phyloP scores from a whole-genome alignment of 306 rosid genomes.

The Gynostemma pentaphyllum region DNA sequence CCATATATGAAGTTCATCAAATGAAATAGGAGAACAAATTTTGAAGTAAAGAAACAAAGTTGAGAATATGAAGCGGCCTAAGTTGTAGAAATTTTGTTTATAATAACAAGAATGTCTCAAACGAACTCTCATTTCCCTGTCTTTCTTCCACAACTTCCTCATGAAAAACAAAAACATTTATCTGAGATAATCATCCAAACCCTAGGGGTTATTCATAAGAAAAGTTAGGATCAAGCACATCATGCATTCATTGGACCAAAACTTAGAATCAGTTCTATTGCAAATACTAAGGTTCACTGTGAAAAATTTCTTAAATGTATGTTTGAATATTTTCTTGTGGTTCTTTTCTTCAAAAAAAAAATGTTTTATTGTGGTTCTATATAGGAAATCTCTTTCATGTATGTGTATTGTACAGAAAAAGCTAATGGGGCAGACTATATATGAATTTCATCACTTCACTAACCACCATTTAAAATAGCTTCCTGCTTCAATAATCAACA shows the following conservation, averaged over 20 bases:
- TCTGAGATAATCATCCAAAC: not conserved
- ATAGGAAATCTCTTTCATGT: not conserved
- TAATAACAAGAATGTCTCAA: not conserved
- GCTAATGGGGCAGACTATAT: not conserved
- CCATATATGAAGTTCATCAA: too few relatives aligned
- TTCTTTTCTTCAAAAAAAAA: too few relatives aligned
- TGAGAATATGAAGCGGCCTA: not conserved
- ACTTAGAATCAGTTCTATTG: not conserved
- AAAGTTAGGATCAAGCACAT: not conserved
- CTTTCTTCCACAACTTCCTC: not conserved
- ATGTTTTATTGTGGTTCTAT: not conserved
- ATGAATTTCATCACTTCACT: not conserved
- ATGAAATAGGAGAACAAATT: not conserved
- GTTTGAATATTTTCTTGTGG: too few relatives aligned
- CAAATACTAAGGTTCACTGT: not conserved
- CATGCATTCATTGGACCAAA: too few relatives aligned
- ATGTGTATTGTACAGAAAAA: not conserved
- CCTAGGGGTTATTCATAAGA: not conserved
- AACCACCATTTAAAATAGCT: not conserved
- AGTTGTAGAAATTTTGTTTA: not conserved
- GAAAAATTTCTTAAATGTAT: not conserved
- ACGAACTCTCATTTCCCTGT: not conserved
- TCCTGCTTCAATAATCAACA: not conserved
- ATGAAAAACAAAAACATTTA: not conserved
- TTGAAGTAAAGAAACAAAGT: not conserved